phyloP scores from a whole-genome alignment of 257 asterid genomes.

The Lycium ferocissimum region DNA sequence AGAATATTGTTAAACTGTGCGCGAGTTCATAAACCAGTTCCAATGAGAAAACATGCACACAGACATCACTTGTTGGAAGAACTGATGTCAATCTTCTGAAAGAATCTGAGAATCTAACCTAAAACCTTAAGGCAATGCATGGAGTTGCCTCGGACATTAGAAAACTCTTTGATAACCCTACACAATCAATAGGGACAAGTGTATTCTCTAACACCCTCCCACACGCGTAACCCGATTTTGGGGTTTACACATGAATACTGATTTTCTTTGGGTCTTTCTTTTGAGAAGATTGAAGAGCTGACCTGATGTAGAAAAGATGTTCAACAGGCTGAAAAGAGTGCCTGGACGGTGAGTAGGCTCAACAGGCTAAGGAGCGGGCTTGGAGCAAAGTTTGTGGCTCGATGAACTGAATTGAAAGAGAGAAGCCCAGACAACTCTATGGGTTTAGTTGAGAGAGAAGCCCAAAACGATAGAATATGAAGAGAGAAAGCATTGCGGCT shows the following conservation, averaged over 20 bases:
- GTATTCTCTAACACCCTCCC: slow-evolving; percentile 12
- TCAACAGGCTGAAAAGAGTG: slow-evolving; percentile 16
- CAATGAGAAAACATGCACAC: not conserved
- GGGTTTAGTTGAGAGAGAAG: not conserved
- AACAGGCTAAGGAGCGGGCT: not conserved
- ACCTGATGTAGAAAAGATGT: slow-evolving; percentile 10
- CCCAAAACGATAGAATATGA: not conserved
- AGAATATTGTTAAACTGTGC: no score
- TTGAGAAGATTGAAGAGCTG: slow-evolving; percentile 4
- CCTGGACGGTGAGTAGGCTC: not conserved
- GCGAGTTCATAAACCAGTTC: not conserved
- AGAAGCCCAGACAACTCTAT: not conserved
- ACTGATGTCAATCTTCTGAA: not conserved
- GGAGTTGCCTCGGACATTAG: not conserved
- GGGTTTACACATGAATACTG: slow-evolving; percentile 12
- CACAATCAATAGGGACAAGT: not conserved
- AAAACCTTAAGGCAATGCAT: not conserved
- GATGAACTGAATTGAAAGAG: not conserved
- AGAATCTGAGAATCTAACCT: not conserved
- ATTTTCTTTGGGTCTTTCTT: not conserved
- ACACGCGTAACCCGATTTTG: not conserved
- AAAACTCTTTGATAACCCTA: not conserved
- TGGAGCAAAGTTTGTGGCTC: not conserved
- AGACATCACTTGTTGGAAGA: not conserved
- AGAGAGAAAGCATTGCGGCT: not conserved